These are phyloP conservation scores for Sporothrix variecibatus DNA, from an alignment of 2,329 filamentous ascomycete species.

Conservation along the genomic window DNA sequence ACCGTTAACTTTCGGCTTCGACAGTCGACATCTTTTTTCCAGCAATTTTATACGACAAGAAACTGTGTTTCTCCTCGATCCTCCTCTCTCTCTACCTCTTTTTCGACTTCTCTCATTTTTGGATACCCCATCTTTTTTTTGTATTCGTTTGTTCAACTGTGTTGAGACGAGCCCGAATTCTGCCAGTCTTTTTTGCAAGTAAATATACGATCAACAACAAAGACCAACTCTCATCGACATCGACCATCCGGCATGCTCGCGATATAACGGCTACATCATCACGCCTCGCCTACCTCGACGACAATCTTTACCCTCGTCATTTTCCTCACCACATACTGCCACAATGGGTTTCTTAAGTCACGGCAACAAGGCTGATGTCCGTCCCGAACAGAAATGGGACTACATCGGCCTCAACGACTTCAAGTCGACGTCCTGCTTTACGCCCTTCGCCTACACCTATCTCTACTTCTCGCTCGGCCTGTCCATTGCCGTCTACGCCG, in stretches of 20 bases:
- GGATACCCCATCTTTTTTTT: constrained; percentile 15
- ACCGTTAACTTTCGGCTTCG: background rate
- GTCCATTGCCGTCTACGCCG: constrained; percentile 80
- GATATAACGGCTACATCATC: background rate
- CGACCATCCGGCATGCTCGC: constrained; percentile 13
- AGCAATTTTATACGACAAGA: constrained; percentile 19
- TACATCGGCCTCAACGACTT: constrained; percentile 82
- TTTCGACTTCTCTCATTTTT: background rate
- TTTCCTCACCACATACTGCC: constrained; percentile 18
- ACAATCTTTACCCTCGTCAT: background rate
- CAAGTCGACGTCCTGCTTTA: constrained; percentile 75
- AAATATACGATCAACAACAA: background rate
- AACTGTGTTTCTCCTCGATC: constrained; percentile 15
- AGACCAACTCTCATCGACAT: background rate
- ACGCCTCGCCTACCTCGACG: background rate
- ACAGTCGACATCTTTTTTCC: constrained; percentile 24
- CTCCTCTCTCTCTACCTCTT: background rate
- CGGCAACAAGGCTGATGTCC: constrained; percentile 64
- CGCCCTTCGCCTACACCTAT: constrained; percentile 78
- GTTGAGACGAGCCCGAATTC: constrained; percentile 9
- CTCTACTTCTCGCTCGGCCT: constrained; percentile 78
- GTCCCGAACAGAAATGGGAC: constrained; percentile 90
- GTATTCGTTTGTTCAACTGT: constrained; percentile 13
- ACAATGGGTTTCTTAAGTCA: constrained; percentile 69
- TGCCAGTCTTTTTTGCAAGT: background rate